phyloP scores from a whole-genome alignment of 2,329 filamentous ascomycete genomes.

The Aspergillus neoniger region DNA sequence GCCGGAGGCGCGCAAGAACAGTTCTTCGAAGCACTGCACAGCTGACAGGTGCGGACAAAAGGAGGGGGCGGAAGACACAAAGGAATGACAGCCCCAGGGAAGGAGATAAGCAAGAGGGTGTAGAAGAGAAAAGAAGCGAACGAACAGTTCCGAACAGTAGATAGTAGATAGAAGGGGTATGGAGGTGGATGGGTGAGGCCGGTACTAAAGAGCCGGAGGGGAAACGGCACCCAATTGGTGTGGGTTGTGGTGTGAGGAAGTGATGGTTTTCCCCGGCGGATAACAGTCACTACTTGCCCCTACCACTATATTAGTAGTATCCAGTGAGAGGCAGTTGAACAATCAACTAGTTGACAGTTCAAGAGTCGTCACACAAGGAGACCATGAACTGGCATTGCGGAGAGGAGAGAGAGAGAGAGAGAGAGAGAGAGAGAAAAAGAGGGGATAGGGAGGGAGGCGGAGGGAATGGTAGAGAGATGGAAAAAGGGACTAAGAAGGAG shows the following conservation, averaged over 20 bases:
- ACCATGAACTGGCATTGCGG: constrained; percentile 21
- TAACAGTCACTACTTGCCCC: neutral
- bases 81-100: constrained; percentile 23
- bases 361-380: neutral
- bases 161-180: constrained; percentile 10
- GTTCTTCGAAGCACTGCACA: neutral
- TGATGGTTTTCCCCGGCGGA: neutral
- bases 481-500: constrained; percentile 1
- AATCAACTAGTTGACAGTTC: neutral
- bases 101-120: constrained; percentile 9
- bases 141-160: constrained; percentile 17
- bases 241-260: neutral
- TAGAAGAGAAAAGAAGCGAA: constrained; percentile 9
- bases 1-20: constrained; percentile 3
- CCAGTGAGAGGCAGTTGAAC: neutral
- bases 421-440: neutral
- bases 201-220: constrained; percentile 4
- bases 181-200: neutral
- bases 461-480: neutral
- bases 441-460: neutral
- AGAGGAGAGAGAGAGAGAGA: neutral
- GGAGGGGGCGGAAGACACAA: constrained; percentile 18
- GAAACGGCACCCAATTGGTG: neutral
- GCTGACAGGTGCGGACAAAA: constrained; percentile 7
- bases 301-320: neutral